These are phyloP conservation scores for Solanum rostratum DNA, from an alignment of 257 asterid genomes.

Conservation along the genomic window DNA sequence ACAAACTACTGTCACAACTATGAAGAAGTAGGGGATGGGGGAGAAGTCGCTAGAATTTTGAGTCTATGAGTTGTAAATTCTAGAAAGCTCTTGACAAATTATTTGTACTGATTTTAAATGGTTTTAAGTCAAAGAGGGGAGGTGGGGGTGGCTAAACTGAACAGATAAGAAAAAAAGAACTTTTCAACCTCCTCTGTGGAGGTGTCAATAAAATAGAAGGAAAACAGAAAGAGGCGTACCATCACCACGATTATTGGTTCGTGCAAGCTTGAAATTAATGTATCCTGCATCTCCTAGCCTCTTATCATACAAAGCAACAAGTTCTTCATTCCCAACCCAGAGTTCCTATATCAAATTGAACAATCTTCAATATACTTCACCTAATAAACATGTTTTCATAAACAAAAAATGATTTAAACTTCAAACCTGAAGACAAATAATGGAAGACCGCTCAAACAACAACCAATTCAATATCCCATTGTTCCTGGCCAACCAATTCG, in stretches of 20 bases:
- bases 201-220: not conserved
- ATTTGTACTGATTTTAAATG: not conserved
- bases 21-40: too few species aligned
- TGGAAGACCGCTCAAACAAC: constrained; percentile 83
- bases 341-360: constrained; percentile 42
- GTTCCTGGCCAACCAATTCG: constrained; percentile 78
- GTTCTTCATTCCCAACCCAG: constrained; percentile 97
- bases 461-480: constrained; percentile 83
- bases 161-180: not conserved
- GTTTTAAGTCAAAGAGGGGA: not conserved
- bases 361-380: not conserved
- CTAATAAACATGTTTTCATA: not conserved
- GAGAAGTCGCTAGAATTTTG: not conserved
- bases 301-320: constrained; percentile 72
- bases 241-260: constrained; percentile 96
- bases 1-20: too few species aligned
- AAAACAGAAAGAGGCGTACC: constrained; percentile 30
- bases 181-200: not conserved
- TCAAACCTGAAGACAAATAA: constrained; percentile 90
- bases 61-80: not conserved
- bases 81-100: not conserved
- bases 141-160: not conserved
- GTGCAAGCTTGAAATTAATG: constrained; percentile 67
- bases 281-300: constrained; percentile 98
- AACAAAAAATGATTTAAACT: not conserved